A percentile compares a stretch with the other conserved stretches of the same genome.
Conservation (phyloP, 2,329 filamentous ascomycete species). For the Elsinoe arachidis region DNA sequence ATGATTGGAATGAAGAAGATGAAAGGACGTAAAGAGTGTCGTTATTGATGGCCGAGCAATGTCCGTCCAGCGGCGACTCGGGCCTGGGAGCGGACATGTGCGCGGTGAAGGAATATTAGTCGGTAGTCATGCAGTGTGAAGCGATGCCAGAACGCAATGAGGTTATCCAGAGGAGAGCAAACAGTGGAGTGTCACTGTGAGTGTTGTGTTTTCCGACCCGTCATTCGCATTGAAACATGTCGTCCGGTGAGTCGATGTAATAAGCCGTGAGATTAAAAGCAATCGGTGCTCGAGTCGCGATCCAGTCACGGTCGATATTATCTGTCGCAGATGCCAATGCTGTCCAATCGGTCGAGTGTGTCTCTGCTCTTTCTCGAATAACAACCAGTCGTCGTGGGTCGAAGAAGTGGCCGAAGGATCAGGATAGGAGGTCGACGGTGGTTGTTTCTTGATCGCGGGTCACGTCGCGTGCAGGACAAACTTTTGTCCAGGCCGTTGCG, state of each 20-base stretch:
- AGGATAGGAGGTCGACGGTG: slow-evolving; percentile 3
- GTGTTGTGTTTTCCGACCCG: not conserved
- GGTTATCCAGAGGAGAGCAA: not conserved
- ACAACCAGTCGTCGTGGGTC: not conserved
- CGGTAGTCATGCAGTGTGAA: slow-evolving; percentile 9
- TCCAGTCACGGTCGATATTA: not conserved
- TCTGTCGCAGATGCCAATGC: not conserved
- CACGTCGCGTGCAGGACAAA: slow-evolving; percentile 7
- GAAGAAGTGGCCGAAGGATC: not conserved
- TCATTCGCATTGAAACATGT: not conserved
- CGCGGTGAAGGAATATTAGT: slow-evolving; percentile 6
- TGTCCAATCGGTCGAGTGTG: not conserved
- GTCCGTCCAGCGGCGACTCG: slow-evolving; percentile 58
- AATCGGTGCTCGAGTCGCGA: not conserved
- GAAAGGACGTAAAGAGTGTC: slow-evolving; percentile 82
- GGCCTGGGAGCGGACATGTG: slow-evolving; percentile 66
- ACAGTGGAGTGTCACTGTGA: not conserved
- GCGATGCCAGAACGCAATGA: not conserved
- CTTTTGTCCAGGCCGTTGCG: slow-evolving; percentile 3
- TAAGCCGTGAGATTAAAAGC: not conserved
- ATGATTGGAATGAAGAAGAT: slow-evolving; percentile 61
- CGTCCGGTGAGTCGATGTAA: not conserved
- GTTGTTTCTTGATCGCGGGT: slow-evolving; percentile 4
- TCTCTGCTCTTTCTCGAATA: not conserved
- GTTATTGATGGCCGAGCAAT: slow-evolving; percentile 73